A percentile compares a stretch with the other conserved stretches of the same genome.
phyloP scores from a whole-genome alignment of 192 early-diverging fungal genomes.

The Podila minutissima region DNA sequence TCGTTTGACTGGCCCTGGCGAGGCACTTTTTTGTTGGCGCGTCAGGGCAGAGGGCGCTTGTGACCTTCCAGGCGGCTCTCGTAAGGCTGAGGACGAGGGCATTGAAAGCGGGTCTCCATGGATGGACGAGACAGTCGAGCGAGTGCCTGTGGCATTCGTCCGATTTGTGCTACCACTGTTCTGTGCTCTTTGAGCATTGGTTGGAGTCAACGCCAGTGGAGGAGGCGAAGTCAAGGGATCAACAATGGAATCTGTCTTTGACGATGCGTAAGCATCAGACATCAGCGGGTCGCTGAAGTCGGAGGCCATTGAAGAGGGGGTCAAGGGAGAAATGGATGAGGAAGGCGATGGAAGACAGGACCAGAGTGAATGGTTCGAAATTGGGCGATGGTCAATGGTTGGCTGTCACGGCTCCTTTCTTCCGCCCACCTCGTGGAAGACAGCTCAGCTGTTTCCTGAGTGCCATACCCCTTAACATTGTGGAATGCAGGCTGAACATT shows the following conservation, averaged over 20 bases:
- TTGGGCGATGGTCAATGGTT: no score
- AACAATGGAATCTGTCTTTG: conserved; percentile 10
- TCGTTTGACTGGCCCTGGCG: not conserved
- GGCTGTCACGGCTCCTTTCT: no score
- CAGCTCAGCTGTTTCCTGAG: no score
- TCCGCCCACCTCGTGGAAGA: no score
- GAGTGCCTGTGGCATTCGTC: not conserved
- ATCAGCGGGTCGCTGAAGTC: conserved; percentile 48
- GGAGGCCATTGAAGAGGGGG: conserved; percentile 22
- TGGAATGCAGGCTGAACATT: no score
- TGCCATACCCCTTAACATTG: no score
- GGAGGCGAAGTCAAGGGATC: not conserved
- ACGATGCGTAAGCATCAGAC: conserved; percentile 41
- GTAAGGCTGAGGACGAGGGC: not conserved
- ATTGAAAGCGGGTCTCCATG: conserved; percentile 26
- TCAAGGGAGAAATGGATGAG: not conserved
- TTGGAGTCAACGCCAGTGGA: not conserved
- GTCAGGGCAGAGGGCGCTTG: not conserved
- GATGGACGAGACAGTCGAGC: not conserved
- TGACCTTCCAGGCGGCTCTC: not conserved
- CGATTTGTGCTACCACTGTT: not conserved
- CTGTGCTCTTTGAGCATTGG: not conserved
- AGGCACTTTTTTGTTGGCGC: conserved; percentile 1
- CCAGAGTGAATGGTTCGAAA: not conserved
- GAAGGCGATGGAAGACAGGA: not conserved